Evolutionary conservation across 106 monocot species (phyloP).

Genomic region (Alisma plantagoaquatica): DNA sequence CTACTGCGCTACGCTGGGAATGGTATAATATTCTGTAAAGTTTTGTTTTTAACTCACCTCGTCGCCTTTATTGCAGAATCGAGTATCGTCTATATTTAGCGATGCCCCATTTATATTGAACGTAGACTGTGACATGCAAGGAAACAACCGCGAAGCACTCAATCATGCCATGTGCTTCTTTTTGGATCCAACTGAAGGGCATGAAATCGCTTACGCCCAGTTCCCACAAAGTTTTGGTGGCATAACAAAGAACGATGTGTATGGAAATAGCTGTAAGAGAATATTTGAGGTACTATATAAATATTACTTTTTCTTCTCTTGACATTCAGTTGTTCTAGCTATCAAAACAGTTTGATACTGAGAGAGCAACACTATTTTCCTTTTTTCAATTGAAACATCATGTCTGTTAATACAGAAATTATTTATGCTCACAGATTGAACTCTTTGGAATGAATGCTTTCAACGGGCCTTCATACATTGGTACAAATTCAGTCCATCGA

Average conservation of each 20-base stretch:
- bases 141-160: conserved; percentile 7
- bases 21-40: too few relatives aligned
- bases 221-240: conserved; percentile 3
- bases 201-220: conserved; percentile 11
- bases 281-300: not conserved
- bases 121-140: conserved; percentile 25
- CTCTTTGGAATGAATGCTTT: not conserved
- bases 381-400: not conserved
- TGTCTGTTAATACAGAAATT: not conserved
- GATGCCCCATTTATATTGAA: conserved; percentile 16
- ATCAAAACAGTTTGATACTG: too few relatives aligned
- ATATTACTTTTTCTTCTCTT: not conserved
- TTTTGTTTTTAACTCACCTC: too few relatives aligned
- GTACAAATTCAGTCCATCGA: not conserved
- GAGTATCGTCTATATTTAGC: conserved; percentile 14
- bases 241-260: conserved; percentile 10
- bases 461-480: not conserved
- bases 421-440: not conserved
- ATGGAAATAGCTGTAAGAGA: conserved; percentile 2
- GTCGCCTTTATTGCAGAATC: not conserved
- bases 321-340: too few relatives aligned
- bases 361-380: too few relatives aligned
- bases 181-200: not conserved
- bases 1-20: not conserved
- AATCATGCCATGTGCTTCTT: conserved; percentile 20